phyloP scores from a whole-genome alignment of 2,329 filamentous ascomycete species.

The Epichloe amarillans region DNA sequence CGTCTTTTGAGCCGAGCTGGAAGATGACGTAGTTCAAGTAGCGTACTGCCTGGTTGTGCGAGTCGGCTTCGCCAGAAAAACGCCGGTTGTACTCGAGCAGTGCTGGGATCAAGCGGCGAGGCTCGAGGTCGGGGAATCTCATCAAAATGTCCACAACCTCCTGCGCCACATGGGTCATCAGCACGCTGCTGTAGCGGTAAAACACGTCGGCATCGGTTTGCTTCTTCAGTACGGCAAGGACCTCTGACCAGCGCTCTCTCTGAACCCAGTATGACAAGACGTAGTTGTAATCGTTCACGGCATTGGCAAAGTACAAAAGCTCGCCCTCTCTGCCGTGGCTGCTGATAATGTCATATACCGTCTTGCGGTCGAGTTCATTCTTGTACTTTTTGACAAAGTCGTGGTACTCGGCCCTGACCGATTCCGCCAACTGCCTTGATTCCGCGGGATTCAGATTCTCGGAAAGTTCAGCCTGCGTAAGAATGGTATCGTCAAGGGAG shows the following conservation, averaged over 20 bases:
- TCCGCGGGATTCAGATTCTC: constrained; percentile 59
- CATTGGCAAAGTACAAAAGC: constrained; percentile 78
- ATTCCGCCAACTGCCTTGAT: constrained; percentile 56
- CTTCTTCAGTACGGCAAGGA: constrained; percentile 76
- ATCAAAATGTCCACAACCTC: constrained; percentile 93
- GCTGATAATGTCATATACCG: constrained; percentile 89
- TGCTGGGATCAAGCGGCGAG: constrained; percentile 81
- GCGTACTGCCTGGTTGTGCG: constrained; percentile 79
- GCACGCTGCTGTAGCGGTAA: constrained; percentile 92
- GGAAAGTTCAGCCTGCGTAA: constrained; percentile 70
- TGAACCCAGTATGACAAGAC: constrained; percentile 96
- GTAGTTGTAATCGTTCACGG: constrained; percentile 84
- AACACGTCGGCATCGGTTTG: constrained; percentile 89
- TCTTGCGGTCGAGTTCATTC: constrained; percentile 75
- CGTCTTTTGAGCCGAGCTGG: constrained; percentile 62
- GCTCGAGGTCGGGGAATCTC: constrained; percentile 74
- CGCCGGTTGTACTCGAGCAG: constrained; percentile 86
- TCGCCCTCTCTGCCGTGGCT: constrained; percentile 92
- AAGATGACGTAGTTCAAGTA: constrained; percentile 93
- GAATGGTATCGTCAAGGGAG: constrained; percentile 83
- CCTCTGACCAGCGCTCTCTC: constrained; percentile 80
- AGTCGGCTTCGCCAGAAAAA: constrained; percentile 46
- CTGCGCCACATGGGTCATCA: constrained; percentile 76
- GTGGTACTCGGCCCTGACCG: constrained; percentile 66
- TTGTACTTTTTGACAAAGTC: constrained; percentile 82